Evolutionary conservation across 2,329 filamentous ascomycete genomes (phyloP).

Genomic region (Colletotrichum limetticola): DNA sequence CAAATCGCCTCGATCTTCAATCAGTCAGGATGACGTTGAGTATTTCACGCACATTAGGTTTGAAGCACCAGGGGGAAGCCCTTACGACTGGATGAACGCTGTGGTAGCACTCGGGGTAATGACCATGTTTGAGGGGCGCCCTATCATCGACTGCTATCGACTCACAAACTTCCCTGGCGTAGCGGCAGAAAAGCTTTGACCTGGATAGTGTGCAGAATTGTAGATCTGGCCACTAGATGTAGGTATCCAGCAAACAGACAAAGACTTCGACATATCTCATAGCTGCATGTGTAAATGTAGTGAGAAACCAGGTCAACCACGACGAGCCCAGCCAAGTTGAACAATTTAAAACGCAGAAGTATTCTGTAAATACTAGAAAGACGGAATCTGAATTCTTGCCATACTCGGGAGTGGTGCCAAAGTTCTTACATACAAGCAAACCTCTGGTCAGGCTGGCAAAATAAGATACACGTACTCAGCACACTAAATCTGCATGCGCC

Average conservation of each 20-base stretch:
- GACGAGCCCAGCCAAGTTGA: background rate
- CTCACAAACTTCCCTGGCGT: conserved; percentile 38
- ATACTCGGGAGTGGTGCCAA: background rate
- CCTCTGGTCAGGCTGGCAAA: too few species aligned
- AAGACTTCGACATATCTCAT: background rate
- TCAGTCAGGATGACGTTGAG: conserved; percentile 37
- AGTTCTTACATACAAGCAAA: background rate
- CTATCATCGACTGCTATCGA: conserved; percentile 39
- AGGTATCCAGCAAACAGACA: background rate
- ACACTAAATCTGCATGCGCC: conserved; percentile 5
- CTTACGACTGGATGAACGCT: conserved; percentile 38
- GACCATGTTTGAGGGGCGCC: conserved; percentile 37
- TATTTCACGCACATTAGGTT: conserved; percentile 39
- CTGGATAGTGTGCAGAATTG: background rate
- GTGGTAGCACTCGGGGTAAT: conserved; percentile 37
- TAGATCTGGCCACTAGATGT: background rate
- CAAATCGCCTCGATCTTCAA: background rate
- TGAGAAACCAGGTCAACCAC: background rate
- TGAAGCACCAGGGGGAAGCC: conserved; percentile 36
- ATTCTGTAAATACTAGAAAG: too few species aligned
- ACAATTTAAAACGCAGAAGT: too few species aligned
- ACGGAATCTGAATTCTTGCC: too few species aligned
- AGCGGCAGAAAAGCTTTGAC: conserved; percentile 25
- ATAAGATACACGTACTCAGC: background rate
- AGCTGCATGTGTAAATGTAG: background rate